Evolutionary conservation across 306 rosid species (phyloP).

Genomic region (Castanea mollissima): DNA sequence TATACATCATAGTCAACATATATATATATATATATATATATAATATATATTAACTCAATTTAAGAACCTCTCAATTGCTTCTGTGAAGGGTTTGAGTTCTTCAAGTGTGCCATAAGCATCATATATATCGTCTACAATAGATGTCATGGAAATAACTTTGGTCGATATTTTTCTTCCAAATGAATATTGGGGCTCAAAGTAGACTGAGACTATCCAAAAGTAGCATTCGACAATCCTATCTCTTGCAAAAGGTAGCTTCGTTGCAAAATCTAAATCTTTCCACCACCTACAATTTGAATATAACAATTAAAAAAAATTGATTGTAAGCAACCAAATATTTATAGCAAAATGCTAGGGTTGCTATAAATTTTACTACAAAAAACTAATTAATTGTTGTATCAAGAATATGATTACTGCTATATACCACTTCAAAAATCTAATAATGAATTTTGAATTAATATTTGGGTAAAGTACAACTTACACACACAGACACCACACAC

Average conservation of each 20-base stretch:
- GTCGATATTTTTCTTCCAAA: slow-evolving; percentile 23
- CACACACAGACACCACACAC: no score
- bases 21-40: no score
- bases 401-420: no score
- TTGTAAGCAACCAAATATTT: background rate
- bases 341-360: no score
- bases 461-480: no score
- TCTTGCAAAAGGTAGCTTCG: slow-evolving; percentile 31
- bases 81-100: slow-evolving; percentile 40
- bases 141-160: slow-evolving; percentile 2
- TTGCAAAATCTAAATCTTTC: slow-evolving; percentile 32
- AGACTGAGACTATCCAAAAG: slow-evolving; percentile 40
- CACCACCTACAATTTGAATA: slow-evolving; percentile 41
- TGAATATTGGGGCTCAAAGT: slow-evolving; percentile 28
- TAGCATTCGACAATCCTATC: slow-evolving; percentile 50
- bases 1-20: no score
- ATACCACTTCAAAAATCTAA: no score
- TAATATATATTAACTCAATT: no score
- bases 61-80: slow-evolving; percentile 43
- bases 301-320: background rate
- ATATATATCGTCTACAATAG: slow-evolving; percentile 45
- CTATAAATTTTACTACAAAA: no score
- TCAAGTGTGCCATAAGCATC: slow-evolving; percentile 53
- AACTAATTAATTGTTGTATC: no score
- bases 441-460: no score